These are phyloP conservation scores for Luzula sylvatica DNA, from an alignment of 176 grass and related monocot genomes.

Conservation along the genomic window DNA sequence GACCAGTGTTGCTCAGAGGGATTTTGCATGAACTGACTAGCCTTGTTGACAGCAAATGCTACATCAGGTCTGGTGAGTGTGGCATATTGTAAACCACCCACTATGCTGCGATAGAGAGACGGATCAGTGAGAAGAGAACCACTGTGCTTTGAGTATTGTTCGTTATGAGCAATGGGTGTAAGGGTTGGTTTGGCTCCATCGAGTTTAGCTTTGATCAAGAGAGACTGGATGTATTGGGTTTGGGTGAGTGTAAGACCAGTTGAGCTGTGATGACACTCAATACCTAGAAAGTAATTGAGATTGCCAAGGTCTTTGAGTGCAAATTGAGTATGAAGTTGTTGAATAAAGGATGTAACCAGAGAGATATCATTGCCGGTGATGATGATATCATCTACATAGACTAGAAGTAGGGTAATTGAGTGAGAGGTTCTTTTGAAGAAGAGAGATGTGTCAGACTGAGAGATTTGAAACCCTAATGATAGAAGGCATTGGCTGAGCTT, in stretches of 20 bases:
- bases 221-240: background rate
- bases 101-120: background rate
- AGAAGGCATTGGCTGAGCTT: background rate
- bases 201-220: background rate
- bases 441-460: background rate
- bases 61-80: background rate
- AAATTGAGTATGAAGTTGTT: background rate
- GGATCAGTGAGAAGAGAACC: too few relatives aligned
- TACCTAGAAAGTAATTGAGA: background rate
- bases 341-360: background rate
- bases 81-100: background rate
- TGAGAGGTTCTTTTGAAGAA: too few relatives aligned
- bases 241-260: background rate
- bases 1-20: background rate
- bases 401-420: too few relatives aligned
- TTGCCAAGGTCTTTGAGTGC: background rate
- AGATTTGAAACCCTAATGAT: background rate
- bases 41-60: background rate
- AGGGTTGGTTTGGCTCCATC: background rate
- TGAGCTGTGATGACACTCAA: background rate
- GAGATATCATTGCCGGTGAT: background rate
- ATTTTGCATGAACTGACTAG: background rate
- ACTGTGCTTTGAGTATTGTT: background rate
- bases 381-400: background rate
- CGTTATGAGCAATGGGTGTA: background rate